Evolutionary conservation across 2,329 filamentous ascomycete species (phyloP).

Genomic region (Fusarium anguioides): DNA sequence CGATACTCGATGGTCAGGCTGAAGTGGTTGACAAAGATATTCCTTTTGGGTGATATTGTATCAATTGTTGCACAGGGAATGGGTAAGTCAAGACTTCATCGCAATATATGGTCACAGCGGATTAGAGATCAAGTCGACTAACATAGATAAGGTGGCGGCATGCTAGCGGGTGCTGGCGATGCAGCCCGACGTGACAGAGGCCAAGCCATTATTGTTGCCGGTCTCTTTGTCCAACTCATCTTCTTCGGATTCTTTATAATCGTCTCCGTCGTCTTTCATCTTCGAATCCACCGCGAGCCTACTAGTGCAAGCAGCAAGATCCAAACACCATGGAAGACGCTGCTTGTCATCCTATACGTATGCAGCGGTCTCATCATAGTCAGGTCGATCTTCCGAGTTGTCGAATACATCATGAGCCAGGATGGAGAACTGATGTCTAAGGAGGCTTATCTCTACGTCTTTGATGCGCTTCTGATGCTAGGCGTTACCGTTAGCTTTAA

Average conservation of each 20-base stretch:
- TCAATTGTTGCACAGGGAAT: conserved; percentile 49
- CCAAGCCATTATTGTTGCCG: conserved; percentile 60
- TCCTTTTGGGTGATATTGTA: conserved; percentile 59
- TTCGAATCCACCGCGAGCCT: conserved; percentile 20
- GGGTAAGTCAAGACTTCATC: conserved; percentile 4
- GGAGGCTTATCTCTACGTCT: conserved; percentile 49
- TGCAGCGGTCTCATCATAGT: conserved; percentile 50
- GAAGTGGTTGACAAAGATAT: conserved; percentile 60
- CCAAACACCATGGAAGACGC: conserved; percentile 44
- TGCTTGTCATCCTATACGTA: conserved; percentile 30
- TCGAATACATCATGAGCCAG: conserved; percentile 53
- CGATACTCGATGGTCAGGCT: conserved; percentile 53
- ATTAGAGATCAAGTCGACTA: not conserved
- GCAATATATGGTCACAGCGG: no score
- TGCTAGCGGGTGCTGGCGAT: conserved; percentile 26
- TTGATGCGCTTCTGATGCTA: conserved; percentile 50
- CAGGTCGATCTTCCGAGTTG: conserved; percentile 53
- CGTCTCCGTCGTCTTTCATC: conserved; percentile 58
- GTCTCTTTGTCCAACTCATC: conserved; percentile 63
- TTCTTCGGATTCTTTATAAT: conserved; percentile 64
- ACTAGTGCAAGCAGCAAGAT: not conserved
- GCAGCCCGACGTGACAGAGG: conserved; percentile 45
- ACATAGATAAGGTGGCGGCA: conserved; percentile 12
- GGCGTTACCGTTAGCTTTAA: not conserved
- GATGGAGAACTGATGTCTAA: conserved; percentile 45